These are phyloP conservation scores for Colletotrichum liriopes DNA, from an alignment of 2,329 filamentous ascomycete genomes.

Conservation along the genomic window DNA sequence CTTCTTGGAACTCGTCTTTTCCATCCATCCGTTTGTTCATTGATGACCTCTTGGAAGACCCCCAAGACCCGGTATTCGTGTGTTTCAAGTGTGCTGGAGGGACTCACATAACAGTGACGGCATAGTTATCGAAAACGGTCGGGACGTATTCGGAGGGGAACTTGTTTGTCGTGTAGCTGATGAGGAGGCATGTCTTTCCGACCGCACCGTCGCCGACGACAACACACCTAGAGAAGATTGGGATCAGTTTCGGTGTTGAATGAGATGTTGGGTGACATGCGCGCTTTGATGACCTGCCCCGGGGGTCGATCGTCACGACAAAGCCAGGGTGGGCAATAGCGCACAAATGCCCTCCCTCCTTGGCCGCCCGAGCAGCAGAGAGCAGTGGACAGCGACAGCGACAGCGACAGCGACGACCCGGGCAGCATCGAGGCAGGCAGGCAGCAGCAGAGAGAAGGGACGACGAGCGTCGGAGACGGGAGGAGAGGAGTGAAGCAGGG, in stretches of 20 bases:
- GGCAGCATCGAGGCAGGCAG: not conserved
- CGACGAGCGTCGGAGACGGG: slow-evolving; percentile 36
- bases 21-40: slow-evolving; percentile 11
- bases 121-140: slow-evolving; percentile 99
- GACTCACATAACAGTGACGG: slow-evolving; percentile 98
- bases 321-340: not conserved
- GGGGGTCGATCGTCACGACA: slow-evolving; percentile 9
- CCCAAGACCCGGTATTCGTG: slow-evolving; percentile 2
- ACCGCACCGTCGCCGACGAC: slow-evolving; percentile 99
- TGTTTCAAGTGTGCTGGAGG: slow-evolving; percentile 35
- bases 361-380: not conserved
- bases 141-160: slow-evolving; percentile 99
- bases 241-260: slow-evolving; percentile 37
- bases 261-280: slow-evolving; percentile 32
- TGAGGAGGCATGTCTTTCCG: slow-evolving; percentile 98
- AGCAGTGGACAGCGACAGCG: not conserved
- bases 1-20: not conserved
- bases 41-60: slow-evolving; percentile 5
- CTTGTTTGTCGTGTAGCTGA: slow-evolving; percentile 99
- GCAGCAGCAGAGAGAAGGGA: slow-evolving; percentile 33
- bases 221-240: slow-evolving; percentile 80
- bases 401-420: not conserved
- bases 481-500: slow-evolving; percentile 40
- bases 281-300: slow-evolving; percentile 32
- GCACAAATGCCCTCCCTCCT: not conserved